Evolutionary conservation across 306 rosid species (phyloP).

Genomic region (Medicago arabica): DNA sequence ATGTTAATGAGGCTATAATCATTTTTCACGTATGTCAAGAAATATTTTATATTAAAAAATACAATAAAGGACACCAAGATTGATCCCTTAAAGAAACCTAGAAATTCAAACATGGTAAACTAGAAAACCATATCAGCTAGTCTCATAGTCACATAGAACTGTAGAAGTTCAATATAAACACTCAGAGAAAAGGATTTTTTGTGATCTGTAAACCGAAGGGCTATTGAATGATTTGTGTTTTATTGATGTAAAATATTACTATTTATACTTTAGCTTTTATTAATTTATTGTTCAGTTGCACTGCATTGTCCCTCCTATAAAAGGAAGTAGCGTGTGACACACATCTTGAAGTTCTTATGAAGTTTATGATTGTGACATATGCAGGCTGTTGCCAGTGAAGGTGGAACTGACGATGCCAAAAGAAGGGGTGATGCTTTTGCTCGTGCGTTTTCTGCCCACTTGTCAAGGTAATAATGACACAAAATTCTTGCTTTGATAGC

Average conservation of each 20-base stretch:
- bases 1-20: not conserved
- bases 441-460: slow-evolving; percentile 93
- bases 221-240: too few species aligned
- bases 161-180: slow-evolving; percentile 4
- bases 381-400: slow-evolving; percentile 99
- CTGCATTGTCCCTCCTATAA: slow-evolving; percentile 16
- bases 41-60: not conserved
- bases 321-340: slow-evolving; percentile 35
- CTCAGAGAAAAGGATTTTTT: not conserved
- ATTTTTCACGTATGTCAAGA: not conserved
- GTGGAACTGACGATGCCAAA: slow-evolving; percentile 96
- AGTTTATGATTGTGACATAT: slow-evolving; percentile 44
- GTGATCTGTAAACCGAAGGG: slow-evolving; percentile 6
- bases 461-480: slow-evolving; percentile 68
- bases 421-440: slow-evolving; percentile 99
- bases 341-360: slow-evolving; percentile 14
- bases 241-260: too few species aligned
- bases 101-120: not conserved
- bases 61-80: slow-evolving; percentile 12
- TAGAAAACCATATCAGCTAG: not conserved
- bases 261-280: too few species aligned
- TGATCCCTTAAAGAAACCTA: slow-evolving; percentile 1
- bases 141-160: slow-evolving; percentile 13
- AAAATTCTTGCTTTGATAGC: slow-evolving; percentile 30
- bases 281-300: slow-evolving; percentile 18